Evolutionary conservation across 2,329 filamentous ascomycete species (phyloP).

Genomic region (Neofusicoccum sp.): DNA sequence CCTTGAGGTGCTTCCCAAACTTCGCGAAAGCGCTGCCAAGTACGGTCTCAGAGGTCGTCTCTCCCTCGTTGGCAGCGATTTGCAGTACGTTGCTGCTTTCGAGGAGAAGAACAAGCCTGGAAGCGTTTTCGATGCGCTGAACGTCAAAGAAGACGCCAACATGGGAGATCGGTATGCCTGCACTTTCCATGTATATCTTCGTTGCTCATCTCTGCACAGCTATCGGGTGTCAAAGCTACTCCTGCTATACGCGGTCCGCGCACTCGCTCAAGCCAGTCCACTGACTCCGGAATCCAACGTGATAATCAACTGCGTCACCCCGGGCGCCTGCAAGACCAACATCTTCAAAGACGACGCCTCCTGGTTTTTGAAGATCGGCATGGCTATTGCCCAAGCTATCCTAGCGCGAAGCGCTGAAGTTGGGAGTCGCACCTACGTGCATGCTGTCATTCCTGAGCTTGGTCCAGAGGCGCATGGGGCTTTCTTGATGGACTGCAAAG

Average conservation of each 20-base stretch:
- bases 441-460: constrained; percentile 22
- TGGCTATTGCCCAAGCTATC: constrained; percentile 1
- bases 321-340: constrained; percentile 32
- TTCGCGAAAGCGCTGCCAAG: constrained; percentile 26
- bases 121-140: constrained; percentile 30
- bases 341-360: constrained; percentile 27
- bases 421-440: constrained; percentile 24
- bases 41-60: constrained; percentile 30
- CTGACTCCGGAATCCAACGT: constrained; percentile 27
- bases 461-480: constrained; percentile 24
- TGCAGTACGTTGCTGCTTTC: constrained; percentile 31
- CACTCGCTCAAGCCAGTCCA: constrained; percentile 24
- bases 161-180: constrained; percentile 25
- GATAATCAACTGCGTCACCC: constrained; percentile 33
- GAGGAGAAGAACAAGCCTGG: constrained; percentile 27
- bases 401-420: constrained; percentile 26
- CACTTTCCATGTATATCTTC: neutral
- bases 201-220: neutral
- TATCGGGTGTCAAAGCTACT: constrained; percentile 33
- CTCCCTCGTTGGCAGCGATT: constrained; percentile 33
- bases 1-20: constrained; percentile 29
- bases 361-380: constrained; percentile 9
- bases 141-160: constrained; percentile 21
- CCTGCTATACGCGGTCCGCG: constrained; percentile 28
- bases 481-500: constrained; percentile 26